These are phyloP conservation scores for Priceomyces melissophilus DNA, from an alignment of 805 yeast genomes.

Conservation along the genomic window DNA sequence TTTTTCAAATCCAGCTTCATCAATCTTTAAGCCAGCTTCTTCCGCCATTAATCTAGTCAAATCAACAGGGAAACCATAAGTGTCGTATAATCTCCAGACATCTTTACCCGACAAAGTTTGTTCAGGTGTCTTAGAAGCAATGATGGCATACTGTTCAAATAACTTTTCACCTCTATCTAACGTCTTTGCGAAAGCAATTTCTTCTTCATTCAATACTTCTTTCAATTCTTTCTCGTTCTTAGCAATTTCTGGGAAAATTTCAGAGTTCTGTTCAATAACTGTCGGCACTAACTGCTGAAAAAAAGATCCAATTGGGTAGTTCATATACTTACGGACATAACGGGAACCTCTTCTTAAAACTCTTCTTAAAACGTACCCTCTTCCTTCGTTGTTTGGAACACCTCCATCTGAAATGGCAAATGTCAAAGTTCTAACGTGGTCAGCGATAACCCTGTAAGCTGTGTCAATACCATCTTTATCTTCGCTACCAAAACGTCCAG, in stretches of 20 bases:
- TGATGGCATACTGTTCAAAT: slow-evolving; percentile 87
- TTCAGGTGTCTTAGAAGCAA: slow-evolving; percentile 70
- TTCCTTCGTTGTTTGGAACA: slow-evolving; percentile 98
- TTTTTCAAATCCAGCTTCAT: slow-evolving; percentile 86
- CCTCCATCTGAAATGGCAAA: slow-evolving; percentile 98
- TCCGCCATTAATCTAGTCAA: slow-evolving; percentile 98
- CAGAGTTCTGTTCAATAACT: slow-evolving; percentile 80
- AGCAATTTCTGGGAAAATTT: slow-evolving; percentile 87
- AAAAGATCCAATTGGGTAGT: slow-evolving; percentile 91
- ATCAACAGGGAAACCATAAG: slow-evolving; percentile 99
- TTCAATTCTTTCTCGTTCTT: slow-evolving; percentile 69
- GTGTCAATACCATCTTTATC: slow-evolving; percentile 95
- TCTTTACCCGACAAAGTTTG: slow-evolving; percentile 86
- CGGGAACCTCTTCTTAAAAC: slow-evolving; percentile 97
- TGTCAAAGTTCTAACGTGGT: slow-evolving; percentile 95
- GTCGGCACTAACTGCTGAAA: slow-evolving; percentile 92
- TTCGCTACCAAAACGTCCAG: slow-evolving; percentile 90
- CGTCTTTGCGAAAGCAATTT: slow-evolving; percentile 89
- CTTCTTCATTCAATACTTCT: slow-evolving; percentile 95
- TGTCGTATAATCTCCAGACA: slow-evolving; percentile 97
- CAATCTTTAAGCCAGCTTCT: slow-evolving; percentile 90
- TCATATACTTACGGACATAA: slow-evolving; percentile 92
- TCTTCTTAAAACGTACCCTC: slow-evolving; percentile 97
- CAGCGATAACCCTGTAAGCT: slow-evolving; percentile 97
- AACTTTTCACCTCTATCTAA: slow-evolving; percentile 96